Base-by-base conservation (phyloP, 306 rosid genomes). In the Glycyrrhiza uralensis region DNA sequence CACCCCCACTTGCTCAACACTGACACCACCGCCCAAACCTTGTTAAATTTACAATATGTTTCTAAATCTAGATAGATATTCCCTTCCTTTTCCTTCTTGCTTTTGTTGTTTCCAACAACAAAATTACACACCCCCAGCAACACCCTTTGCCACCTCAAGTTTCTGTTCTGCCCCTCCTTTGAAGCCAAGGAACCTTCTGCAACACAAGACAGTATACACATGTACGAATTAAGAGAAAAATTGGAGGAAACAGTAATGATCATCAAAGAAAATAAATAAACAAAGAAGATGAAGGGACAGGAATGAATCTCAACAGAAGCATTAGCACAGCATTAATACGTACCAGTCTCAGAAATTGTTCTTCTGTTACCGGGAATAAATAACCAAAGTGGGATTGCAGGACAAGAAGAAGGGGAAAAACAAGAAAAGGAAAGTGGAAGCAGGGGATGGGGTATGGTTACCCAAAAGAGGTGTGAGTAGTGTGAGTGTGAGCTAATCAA, bases 1-100 rank as follows among this genome's bases (percentile, higher is more conserved):
- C 82, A 72, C 47, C 44, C 89, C 89, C 92, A 85, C 87, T 91
- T 85, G 81, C 87, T 82, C 80, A 58, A 71, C 71, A 79, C 93
- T 81, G 93, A 85, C 93, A 87, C 90, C 81, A 85, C 91, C 87
- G 74, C 84, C 87, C 81, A 15, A 52, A 19, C 60, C 52, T 14
- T 36, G 51, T 62, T 84, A 18, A 55, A 28, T 83, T 8, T 71
- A 78, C 77, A n/a, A 47, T 52, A 71, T 72, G 46, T 62, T 72
- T 73, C 54, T 76, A 24, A 45, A 38, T 83, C 77, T 51, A 39
- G 74, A 63, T 62, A 59, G 42, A 66, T 55, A 56, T 61, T 51
- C 77, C 23, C 14, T 46, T 39, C 19, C 54, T 35, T 17, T 22
- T 36, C 71, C 69, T 73, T 77, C 73, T 71, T 38, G 69, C 75